Evolutionary conservation across 768 basidiomycete genomes (phyloP).

Genomic region (Lentinus tigrinus): DNA sequence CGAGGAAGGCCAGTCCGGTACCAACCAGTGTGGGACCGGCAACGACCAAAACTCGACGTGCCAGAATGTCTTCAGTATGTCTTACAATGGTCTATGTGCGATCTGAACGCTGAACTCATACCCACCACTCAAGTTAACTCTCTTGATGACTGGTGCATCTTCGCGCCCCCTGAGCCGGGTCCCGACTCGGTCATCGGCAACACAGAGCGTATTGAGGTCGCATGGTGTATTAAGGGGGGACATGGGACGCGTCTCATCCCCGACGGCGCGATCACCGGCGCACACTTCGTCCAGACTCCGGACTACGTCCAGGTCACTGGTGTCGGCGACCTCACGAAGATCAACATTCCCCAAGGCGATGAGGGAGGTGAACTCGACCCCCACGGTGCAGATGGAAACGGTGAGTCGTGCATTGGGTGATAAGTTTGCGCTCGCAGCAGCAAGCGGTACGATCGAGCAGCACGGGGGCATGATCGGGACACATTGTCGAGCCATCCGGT

Average conservation of each 20-base stretch:
- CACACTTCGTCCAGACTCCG: constrained; percentile 71
- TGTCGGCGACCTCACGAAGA: constrained; percentile 58
- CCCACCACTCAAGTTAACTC: constrained; percentile 48
- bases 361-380: constrained; percentile 68
- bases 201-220: constrained; percentile 55
- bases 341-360: constrained; percentile 65
- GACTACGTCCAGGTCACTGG: constrained; percentile 75
- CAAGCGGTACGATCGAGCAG: too few relatives aligned
- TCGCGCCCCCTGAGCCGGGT: constrained; percentile 50
- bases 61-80: constrained; percentile 63
- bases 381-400: constrained; percentile 61
- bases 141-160: constrained; percentile 57
- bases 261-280: constrained; percentile 65
- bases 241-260: constrained; percentile 71
- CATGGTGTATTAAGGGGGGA: constrained; percentile 55
- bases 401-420: constrained; percentile 24
- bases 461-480: too few relatives aligned
- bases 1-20: constrained; percentile 61
- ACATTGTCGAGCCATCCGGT: background rate
- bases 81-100: background rate
- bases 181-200: constrained; percentile 55
- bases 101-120: background rate
- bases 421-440: too few relatives aligned
- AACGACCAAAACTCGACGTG: constrained; percentile 59
- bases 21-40: constrained; percentile 62